Percentiles rank a stretch among this genome's conserved stretches.
Conservation (phyloP, 345 rosid species). For the Heritiera littoralis region DNA sequence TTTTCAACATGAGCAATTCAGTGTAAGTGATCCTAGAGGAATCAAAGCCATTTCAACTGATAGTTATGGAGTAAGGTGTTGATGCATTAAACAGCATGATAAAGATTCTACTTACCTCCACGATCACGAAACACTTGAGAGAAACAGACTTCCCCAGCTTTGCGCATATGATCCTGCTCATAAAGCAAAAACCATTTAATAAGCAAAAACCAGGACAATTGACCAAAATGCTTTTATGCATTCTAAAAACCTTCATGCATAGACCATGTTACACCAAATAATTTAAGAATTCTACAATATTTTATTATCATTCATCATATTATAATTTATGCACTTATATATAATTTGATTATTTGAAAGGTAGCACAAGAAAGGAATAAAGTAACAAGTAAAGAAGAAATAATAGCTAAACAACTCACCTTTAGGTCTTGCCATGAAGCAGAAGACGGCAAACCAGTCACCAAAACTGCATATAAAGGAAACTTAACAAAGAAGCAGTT, state of each 20-base stretch:
- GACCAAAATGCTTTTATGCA: not conserved
- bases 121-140: conserved; percentile 90
- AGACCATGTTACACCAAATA: not conserved
- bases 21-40: not conserved
- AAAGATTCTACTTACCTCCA: conserved; percentile 51
- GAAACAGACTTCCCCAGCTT: conserved; percentile 97
- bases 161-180: conserved; percentile 94
- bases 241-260: not conserved
- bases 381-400: not conserved
- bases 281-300: not conserved
- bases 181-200: not conserved
- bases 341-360: not conserved
- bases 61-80: not conserved
- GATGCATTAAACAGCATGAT: not conserved
- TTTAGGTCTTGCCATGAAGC: conserved; percentile 99
- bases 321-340: not conserved
- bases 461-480: conserved; percentile 54
- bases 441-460: conserved; percentile 89
- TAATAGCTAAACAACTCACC: conserved; percentile 41
- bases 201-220: not conserved
- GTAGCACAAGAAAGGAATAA: not conserved
- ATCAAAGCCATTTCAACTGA: not conserved
- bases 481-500: not conserved
- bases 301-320: not conserved
- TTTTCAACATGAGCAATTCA: not conserved